A percentile compares a stretch with the other conserved stretches of the same genome.
These are phyloP conservation scores for Stagonosporopsis vannaccii DNA, from an alignment of 2,329 filamentous ascomycete genomes.

Conservation along the genomic window DNA sequence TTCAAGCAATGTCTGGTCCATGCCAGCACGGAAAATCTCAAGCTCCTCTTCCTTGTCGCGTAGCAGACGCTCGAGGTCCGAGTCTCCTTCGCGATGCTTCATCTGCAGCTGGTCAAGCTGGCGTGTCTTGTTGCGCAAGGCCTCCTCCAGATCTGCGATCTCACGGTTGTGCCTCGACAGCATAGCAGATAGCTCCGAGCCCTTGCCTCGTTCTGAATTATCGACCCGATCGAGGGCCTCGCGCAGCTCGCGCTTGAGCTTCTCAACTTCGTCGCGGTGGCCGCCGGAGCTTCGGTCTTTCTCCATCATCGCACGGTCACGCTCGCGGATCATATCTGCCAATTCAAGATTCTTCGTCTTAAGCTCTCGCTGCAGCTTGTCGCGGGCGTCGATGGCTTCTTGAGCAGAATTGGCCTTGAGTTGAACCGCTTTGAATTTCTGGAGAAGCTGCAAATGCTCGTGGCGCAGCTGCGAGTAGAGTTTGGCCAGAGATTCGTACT, in stretches of 20 bases:
- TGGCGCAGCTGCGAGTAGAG: conserved; percentile 95
- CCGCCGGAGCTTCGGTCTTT: conserved; percentile 85
- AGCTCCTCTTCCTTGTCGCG: conserved; percentile 97
- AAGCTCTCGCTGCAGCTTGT: conserved; percentile 95
- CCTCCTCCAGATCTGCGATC: conserved; percentile 95
- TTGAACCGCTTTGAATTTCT: conserved; percentile 96
- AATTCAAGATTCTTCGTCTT: conserved; percentile 99
- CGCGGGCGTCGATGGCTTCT: conserved; percentile 91
- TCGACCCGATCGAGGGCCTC: conserved; percentile 92
- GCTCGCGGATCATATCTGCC: conserved; percentile 97
- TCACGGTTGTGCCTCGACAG: conserved; percentile 95
- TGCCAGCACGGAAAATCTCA: conserved; percentile 96
- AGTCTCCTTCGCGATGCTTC: conserved; percentile 79
- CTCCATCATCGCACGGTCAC: conserved; percentile 91
- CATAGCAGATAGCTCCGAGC: conserved; percentile 93
- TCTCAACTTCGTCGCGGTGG: conserved; percentile 93
- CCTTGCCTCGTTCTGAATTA: conserved; percentile 90
- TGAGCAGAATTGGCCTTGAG: conserved; percentile 96
- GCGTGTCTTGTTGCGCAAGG: conserved; percentile 83
- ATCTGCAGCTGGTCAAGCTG: conserved; percentile 83
- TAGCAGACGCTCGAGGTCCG: conserved; percentile 83
- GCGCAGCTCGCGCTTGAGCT: conserved; percentile 89
- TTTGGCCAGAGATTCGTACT: conserved; percentile 96
- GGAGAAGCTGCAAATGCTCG: conserved; percentile 91
- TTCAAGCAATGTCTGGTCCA: conserved; percentile 95